Evolutionary conservation across 306 rosid genomes (phyloP).

Genomic region (Abrus precatorius): DNA sequence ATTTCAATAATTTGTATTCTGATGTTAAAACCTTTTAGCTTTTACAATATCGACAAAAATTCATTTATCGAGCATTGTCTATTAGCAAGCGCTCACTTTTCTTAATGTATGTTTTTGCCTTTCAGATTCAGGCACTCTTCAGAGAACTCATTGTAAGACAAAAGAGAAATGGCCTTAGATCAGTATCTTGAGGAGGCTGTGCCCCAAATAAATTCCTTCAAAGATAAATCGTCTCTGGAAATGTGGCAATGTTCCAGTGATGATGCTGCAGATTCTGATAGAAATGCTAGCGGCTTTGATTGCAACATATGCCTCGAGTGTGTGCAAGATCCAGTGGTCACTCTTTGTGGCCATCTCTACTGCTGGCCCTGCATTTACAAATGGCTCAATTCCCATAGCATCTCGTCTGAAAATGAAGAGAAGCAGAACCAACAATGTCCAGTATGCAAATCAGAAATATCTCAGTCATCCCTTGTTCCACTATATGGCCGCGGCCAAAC

Average conservation of each 20-base stretch:
- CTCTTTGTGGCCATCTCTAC: conserved; percentile 96
- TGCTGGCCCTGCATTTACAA: conserved; percentile 99
- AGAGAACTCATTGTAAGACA: conserved; percentile 14
- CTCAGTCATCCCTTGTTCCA: conserved; percentile 73
- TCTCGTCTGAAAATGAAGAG: conserved; percentile 49
- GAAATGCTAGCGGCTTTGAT: conserved; percentile 64
- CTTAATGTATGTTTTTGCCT: conserved; percentile 17
- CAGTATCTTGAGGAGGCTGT: conserved; percentile 59
- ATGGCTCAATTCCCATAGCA: conserved; percentile 68
- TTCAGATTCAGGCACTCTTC: conserved; percentile 47
- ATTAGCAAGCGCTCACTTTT: background rate
- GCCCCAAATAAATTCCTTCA: conserved; percentile 45
- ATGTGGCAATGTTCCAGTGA: conserved; percentile 58
- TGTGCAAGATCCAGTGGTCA: conserved; percentile 90
- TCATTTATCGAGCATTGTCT: conserved; percentile 11
- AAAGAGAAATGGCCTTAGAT: conserved; percentile 58
- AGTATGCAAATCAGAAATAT: conserved; percentile 87
- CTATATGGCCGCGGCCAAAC: conserved; percentile 73
- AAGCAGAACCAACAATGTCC: conserved; percentile 68
- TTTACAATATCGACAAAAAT: background rate
- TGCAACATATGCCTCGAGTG: conserved; percentile 91
- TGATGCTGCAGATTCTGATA: conserved; percentile 50
- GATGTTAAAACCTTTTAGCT: background rate
- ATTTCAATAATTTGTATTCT: background rate
- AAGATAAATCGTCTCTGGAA: conserved; percentile 54